phyloP scores from a whole-genome alignment of 352 stramenopile species.

The Globisporangium solare region DNA sequence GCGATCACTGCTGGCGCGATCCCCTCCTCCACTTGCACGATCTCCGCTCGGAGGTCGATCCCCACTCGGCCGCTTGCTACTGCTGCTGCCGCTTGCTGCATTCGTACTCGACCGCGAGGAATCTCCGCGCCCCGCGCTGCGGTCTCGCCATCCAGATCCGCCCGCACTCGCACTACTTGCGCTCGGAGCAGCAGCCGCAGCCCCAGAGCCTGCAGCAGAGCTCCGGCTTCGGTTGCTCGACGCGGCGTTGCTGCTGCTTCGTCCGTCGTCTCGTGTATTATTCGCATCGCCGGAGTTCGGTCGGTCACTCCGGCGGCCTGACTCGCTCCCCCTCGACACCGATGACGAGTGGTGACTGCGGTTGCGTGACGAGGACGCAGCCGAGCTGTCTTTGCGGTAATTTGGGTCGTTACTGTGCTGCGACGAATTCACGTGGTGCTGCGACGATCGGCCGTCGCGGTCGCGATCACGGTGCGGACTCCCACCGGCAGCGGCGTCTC shows the following conservation, averaged over 20 bases:
- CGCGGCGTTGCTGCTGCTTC: conserved; percentile 6
- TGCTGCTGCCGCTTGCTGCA: conserved; percentile 2
- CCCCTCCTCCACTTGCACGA: not conserved
- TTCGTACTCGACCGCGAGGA: conserved; percentile 6
- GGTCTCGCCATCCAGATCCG: conserved; percentile 32
- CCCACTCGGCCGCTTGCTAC: conserved; percentile 7
- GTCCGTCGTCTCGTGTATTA: conserved; percentile 16
- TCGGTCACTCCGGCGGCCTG: conserved; percentile 39
- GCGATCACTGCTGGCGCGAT: conserved; percentile 2
- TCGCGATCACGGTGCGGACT: conserved; percentile 27
- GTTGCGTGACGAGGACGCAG: conserved; percentile 22
- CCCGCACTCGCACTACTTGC: conserved; percentile 7
- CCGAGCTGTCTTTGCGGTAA: conserved; percentile 24
- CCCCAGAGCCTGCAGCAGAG: not conserved
- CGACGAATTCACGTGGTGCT: conserved; percentile 15
- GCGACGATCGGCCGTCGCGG: conserved; percentile 23
- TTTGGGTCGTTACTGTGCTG: conserved; percentile 33
- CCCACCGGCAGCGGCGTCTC: conserved; percentile 5
- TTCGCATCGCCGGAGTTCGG: conserved; percentile 23
- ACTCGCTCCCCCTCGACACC: conserved; percentile 17
- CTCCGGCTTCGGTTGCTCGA: conserved; percentile 5
- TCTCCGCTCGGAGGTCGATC: conserved; percentile 4
- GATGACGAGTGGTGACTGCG: conserved; percentile 48
- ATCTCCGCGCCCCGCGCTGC: conserved; percentile 25
- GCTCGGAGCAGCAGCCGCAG: not conserved